Conservation (phyloP, 108 stramenopile genomes). For the Cyclotella distinguenda region DNA sequence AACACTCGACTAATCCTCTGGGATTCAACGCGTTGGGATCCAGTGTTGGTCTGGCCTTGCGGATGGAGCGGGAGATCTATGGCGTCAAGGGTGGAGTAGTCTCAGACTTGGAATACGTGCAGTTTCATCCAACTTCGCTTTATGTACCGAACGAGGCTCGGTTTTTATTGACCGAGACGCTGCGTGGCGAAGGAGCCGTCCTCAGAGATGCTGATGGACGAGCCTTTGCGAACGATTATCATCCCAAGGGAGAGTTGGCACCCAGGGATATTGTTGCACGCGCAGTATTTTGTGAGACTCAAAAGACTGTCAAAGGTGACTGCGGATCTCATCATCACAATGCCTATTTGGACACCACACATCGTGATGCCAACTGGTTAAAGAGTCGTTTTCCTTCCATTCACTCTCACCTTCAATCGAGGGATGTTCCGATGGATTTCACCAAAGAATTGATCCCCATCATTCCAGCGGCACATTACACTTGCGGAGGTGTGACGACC, state of each 20-base stretch:
- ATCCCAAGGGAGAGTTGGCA: constrained; percentile 89
- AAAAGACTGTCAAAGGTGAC: constrained; percentile 45
- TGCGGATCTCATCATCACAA: constrained; percentile 51
- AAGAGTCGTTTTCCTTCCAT: constrained; percentile 85
- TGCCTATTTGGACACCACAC: constrained; percentile 87
- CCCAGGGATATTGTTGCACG: constrained; percentile 94
- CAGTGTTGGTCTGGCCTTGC: constrained; percentile 77
- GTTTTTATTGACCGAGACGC: constrained; percentile 92
- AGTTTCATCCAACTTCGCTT: constrained; percentile 94
- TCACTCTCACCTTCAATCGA: constrained; percentile 53
- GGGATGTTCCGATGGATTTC: constrained; percentile 65
- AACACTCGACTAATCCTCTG: constrained; percentile 91
- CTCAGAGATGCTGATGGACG: constrained; percentile 73
- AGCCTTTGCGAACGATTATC: constrained; percentile 84
- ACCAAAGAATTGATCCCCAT: constrained; percentile 77
- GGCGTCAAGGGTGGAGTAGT: constrained; percentile 15
- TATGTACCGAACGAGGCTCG: constrained; percentile 80
- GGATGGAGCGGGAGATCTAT: constrained; percentile 19
- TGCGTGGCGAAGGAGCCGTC: constrained; percentile 91
- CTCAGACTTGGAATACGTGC: constrained; percentile 92
- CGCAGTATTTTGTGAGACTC: constrained; percentile 77
- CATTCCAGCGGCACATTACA: constrained; percentile 94
- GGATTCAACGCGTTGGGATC: constrained; percentile 91
- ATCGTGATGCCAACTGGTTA: constrained; percentile 82
- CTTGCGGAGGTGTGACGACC: constrained; percentile 89